Base-by-base conservation (phyloP, 1,284 basidiomycete species). In the Cutaneotrichosporon dermatis region DNA sequence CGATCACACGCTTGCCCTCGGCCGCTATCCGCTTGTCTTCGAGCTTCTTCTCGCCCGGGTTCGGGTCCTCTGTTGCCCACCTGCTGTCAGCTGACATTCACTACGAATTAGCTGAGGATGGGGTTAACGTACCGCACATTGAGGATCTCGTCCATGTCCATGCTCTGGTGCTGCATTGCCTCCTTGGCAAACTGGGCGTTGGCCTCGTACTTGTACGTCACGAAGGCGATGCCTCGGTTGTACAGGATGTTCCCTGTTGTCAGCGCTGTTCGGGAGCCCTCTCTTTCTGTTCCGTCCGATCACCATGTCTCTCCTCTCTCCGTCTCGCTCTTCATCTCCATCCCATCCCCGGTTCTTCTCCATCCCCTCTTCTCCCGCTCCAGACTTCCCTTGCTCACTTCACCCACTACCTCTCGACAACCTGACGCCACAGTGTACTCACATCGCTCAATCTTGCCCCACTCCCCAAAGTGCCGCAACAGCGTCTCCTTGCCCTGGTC, bases 101-200 rank as follows among this genome's bases (percentile, higher is more conserved):
- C n/a, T 33, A 6, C 4, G 16, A 8, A 45, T 5, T 7, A 16
- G 13, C 36, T 15, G n/a, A n/a, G n/a, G n/a, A n/a, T n/a, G n/a
- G n/a, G n/a, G n/a, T n/a, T n/a, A n/a, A 72, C 79, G 55, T 53
- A 81, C 79, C 93, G 87, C 48, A 97, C 92, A 77, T 99, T 99
- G 65, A 99, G 84, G 66, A 98, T 92, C 77, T 99, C 96, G 76
- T 97, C 91, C 70, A 94, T 91, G 77, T 99, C 95, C 66, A 99
- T 82, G 33, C 92, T 95, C 79, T 99, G 96, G 77, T 94, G 93
- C 46, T 93, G 91, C 96, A 99, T 99, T 1, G 96, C 86, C 78
- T 99, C 96, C 75, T 98, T 98, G 13, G 95, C 96, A 74, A 99
- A 99, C 72, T 96, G 92, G 1, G 92, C 96, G 66, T 86, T 81